Conservation (phyloP, 176 grass and related monocot genomes). For the Microstegium vimineum region DNA sequence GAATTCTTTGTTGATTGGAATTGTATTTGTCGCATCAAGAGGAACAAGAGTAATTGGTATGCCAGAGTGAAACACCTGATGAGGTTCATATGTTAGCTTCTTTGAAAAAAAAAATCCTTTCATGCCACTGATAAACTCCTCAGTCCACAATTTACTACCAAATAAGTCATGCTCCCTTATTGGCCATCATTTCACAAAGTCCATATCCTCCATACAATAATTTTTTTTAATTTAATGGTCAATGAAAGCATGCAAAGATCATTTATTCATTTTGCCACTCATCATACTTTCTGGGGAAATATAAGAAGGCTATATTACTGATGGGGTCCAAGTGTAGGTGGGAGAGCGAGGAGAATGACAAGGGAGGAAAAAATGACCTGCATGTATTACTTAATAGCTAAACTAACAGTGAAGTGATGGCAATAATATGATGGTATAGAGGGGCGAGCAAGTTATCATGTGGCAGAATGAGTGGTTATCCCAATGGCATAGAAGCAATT, state of each 20-base stretch:
- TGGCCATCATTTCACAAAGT: background rate
- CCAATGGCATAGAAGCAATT: background rate
- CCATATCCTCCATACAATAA: background rate
- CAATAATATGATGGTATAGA: background rate
- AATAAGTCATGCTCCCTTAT: background rate
- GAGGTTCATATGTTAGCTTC: slow-evolving; percentile 6
- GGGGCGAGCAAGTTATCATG: background rate
- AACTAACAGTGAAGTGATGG: background rate
- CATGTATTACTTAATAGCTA: background rate
- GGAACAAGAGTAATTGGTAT: slow-evolving; percentile 81
- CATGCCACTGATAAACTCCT: background rate
- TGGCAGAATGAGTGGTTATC: background rate
- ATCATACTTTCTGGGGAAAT: background rate
- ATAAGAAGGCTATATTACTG: too few species aligned
- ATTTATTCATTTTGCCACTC: background rate
- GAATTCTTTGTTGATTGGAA: slow-evolving; percentile 66
- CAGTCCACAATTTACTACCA: background rate
- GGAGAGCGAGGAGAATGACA: background rate
- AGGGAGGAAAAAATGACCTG: background rate
- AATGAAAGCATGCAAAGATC: background rate
- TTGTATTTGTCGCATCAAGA: slow-evolving; percentile 91
- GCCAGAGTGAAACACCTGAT: slow-evolving; percentile 78
- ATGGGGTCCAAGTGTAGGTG: too few species aligned
- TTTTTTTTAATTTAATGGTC: background rate
- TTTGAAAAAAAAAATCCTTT: too few species aligned